These are phyloP conservation scores for Suillus sp. DNA, from an alignment of 768 basidiomycete species.

Conservation along the genomic window DNA sequence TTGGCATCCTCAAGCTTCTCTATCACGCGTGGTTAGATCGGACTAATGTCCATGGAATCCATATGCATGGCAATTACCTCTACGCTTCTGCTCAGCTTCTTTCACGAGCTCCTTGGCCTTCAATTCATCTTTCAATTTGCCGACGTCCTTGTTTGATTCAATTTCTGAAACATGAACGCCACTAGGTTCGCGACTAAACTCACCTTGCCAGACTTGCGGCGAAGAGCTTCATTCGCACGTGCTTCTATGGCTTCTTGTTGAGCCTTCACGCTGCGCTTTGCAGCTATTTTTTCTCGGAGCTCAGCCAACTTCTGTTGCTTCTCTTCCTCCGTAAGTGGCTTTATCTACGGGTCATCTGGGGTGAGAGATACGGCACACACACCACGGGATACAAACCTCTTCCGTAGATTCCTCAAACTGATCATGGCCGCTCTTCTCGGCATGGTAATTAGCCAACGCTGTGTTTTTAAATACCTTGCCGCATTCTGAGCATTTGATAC, in stretches of 20 bases:
- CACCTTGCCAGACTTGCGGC: constrained; percentile 85
- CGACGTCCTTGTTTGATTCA: constrained; percentile 55
- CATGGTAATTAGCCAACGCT: constrained; percentile 88
- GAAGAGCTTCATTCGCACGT: constrained; percentile 73
- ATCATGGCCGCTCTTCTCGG: constrained; percentile 93
- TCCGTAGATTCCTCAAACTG: constrained; percentile 96
- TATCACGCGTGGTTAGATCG: constrained; percentile 30
- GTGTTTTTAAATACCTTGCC: constrained; percentile 86
- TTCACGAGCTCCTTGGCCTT: constrained; percentile 78
- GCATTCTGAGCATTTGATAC: constrained; percentile 83
- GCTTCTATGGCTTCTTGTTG: constrained; percentile 72
- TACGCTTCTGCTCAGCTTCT: constrained; percentile 79
- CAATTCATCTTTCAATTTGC: constrained; percentile 72
- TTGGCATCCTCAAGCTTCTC: constrained; percentile 90
- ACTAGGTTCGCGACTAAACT: constrained; percentile 13
- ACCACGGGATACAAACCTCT: constrained; percentile 54
- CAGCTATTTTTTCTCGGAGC: constrained; percentile 74
- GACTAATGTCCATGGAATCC: not conserved
- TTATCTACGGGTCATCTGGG: constrained; percentile 56
- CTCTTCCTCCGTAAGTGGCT: constrained; percentile 94
- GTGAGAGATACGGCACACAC: constrained; percentile 4
- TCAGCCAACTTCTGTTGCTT: constrained; percentile 81
- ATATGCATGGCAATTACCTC: constrained; percentile 49
- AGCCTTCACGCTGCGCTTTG: constrained; percentile 75
- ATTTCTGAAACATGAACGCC: constrained; percentile 3